Evolutionary conservation across 495 filamentous ascomycete species (phyloP), one percentile per base, ranked within the genome.

Genomic region (Podospora didyma): DNA sequence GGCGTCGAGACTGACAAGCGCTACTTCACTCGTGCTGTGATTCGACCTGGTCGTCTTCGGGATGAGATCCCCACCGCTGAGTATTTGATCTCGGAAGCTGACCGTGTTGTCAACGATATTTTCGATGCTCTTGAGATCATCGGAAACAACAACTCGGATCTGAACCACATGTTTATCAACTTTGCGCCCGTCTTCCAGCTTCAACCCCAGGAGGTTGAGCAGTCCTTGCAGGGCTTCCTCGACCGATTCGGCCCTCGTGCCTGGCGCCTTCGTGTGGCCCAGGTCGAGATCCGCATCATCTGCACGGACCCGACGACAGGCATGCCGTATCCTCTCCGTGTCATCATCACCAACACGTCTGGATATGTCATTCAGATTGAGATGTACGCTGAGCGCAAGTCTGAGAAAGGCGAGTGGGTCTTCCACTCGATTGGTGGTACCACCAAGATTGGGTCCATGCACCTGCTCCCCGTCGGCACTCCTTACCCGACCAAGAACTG

Each of bases 111-210:
- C 82, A 97, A 90, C 73, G 94, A 98, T 67, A 97, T 98, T 69
- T 81, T 98, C 47, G 94, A 97, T 72, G 95, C 94, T 17, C 75
- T 98, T 53, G 94, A 98, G 82, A 95, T 98, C 63, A 92, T 97
- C 65, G 95, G 95, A 56, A 96, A 95, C 82, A 97, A 96, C 82
- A 93, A 96, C 80, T 96, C 94, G 46, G 94, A 98, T 80, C 80
- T 98, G 64, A 98, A 98, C 79, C 95, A 98, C 78, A 96, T 98
- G 82, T 98, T 97, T 82, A 91, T 98, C 79, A 97, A 98, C 82
- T 98, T 98, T 79, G 90, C 89, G 0, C 88, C 88, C 11, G 89
- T 97, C 49, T 97, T 98, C 85, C 90, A 92, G 66, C 82, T 98
- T 37, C 78, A 89, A 68, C 92, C 94, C 11, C 72, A 84, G 53